Percentiles rank a stretch among this genome's conserved stretches.
These are phyloP conservation scores for Extremus antarcticus DNA, from an alignment of 495 filamentous ascomycete genomes.

Conservation along the genomic window DNA sequence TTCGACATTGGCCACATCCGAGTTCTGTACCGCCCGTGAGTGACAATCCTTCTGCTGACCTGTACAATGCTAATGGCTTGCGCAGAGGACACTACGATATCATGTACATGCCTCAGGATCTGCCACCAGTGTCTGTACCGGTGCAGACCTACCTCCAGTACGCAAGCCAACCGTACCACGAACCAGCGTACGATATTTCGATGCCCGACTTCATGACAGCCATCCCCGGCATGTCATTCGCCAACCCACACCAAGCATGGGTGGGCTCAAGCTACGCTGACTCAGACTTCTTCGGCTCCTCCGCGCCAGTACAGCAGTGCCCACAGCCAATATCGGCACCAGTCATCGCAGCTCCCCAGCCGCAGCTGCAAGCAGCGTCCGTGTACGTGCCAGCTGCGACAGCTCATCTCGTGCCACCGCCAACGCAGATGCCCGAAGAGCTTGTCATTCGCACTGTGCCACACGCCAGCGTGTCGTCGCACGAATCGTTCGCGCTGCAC, in stretches of 20 bases:
- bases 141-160: conserved; percentile 15
- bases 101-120: conserved; percentile 59
- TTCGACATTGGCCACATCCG: conserved; percentile 47
- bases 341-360: conserved; percentile 8
- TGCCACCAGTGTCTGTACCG: conserved; percentile 16
- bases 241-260: conserved; percentile 10
- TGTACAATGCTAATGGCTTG: neutral
- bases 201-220: conserved; percentile 16
- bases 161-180: conserved; percentile 12
- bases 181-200: conserved; percentile 5
- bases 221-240: conserved; percentile 21
- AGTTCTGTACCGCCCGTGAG: conserved; percentile 62
- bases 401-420: conserved; percentile 8
- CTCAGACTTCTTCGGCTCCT: conserved; percentile 12
- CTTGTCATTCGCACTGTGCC: conserved; percentile 14
- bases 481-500: conserved; percentile 7
- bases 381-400: conserved; percentile 9
- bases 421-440: conserved; percentile 14
- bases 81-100: conserved; percentile 85
- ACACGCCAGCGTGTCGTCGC: conserved; percentile 6
- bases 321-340: conserved; percentile 8
- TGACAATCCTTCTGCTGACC: conserved; percentile 6
- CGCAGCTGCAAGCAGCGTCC: conserved; percentile 13
- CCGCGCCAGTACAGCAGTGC: conserved; percentile 11
- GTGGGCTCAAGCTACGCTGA: conserved; percentile 5